Percentiles rank a stretch among this genome's conserved stretches.
Conservation (phyloP, 1,284 basidiomycete species). For the Austropuccinia psidii region DNA sequence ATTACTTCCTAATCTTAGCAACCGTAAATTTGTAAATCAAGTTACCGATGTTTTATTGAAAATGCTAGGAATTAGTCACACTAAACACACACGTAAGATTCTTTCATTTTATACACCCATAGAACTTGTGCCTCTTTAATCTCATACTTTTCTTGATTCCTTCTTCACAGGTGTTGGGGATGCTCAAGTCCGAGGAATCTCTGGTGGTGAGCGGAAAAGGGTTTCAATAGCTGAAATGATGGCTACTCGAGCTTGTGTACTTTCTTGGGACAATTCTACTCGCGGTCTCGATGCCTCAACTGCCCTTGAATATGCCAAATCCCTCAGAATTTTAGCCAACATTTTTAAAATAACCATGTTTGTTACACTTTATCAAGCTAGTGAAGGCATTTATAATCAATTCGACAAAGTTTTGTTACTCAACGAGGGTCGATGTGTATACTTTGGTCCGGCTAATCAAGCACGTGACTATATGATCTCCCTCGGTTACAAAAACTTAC, state of each 20-base stretch:
- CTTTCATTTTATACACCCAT: not conserved
- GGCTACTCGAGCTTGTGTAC: constrained; percentile 48
- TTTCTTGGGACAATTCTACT: constrained; percentile 54
- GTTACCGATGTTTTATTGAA: constrained; percentile 54
- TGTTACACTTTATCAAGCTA: constrained; percentile 53
- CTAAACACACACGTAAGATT: constrained; percentile 25
- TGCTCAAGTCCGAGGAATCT: constrained; percentile 56
- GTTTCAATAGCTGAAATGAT: constrained; percentile 58
- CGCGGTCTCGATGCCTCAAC: constrained; percentile 64
- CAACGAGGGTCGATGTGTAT: constrained; percentile 73
- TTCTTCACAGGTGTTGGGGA: constrained; percentile 50
- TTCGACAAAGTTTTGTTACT: constrained; percentile 64
- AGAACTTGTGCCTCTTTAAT: not conserved
- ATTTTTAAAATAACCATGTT: constrained; percentile 48
- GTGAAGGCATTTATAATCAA: constrained; percentile 52
- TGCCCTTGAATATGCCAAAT: constrained; percentile 56
- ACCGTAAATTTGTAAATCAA: constrained; percentile 52
- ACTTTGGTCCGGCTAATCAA: constrained; percentile 63
- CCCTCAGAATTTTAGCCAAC: constrained; percentile 55
- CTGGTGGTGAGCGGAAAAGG: constrained; percentile 57
- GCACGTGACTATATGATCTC: constrained; percentile 70
- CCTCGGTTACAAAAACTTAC: constrained; percentile 56
- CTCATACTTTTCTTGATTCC: not conserved
- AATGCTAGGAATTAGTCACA: constrained; percentile 49
- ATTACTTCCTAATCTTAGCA: constrained; percentile 52